Evolutionary conservation across 306 rosid genomes (phyloP).

Genomic region (Carpinus fangiana): DNA sequence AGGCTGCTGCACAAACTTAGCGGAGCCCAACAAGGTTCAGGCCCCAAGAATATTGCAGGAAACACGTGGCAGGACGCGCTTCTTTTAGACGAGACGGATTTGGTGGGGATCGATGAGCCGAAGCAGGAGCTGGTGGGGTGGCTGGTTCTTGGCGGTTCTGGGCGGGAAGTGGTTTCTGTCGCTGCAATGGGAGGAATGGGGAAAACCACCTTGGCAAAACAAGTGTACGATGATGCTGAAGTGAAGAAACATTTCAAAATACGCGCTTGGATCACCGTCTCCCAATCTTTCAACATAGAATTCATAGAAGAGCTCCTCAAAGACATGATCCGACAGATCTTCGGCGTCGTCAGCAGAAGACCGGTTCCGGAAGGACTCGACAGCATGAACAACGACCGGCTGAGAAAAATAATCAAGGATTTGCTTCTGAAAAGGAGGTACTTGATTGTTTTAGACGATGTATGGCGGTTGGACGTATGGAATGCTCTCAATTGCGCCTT

Average conservation of each 20-base stretch:
- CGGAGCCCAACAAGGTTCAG: constrained; percentile 5
- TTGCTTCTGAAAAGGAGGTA: constrained; percentile 11
- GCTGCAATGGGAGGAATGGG: constrained; percentile 21
- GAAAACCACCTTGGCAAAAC: constrained; percentile 10
- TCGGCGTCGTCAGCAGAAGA: neutral
- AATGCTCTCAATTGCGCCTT: constrained; percentile 4
- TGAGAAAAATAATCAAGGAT: constrained; percentile 5
- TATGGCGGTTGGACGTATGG: constrained; percentile 25
- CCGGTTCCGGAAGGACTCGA: constrained; percentile 9
- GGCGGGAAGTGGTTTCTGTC: constrained; percentile 9
- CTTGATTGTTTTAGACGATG: constrained; percentile 30
- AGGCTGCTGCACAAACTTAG: constrained; percentile 20
- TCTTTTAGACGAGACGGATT: constrained; percentile 6
- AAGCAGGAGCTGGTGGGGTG: neutral
- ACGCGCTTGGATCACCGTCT: constrained; percentile 26
- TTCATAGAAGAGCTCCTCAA: constrained; percentile 19
- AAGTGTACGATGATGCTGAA: neutral
- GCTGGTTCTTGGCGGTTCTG: neutral
- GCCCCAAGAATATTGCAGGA: neutral
- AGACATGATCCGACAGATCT: constrained; percentile 24
- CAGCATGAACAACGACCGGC: constrained; percentile 11
- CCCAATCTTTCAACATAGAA: constrained; percentile 7
- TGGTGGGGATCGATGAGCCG: constrained; percentile 3
- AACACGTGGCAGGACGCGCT: neutral
- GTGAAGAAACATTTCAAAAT: constrained; percentile 1